These are phyloP conservation scores for Aureobasidium melanogenum DNA, from an alignment of 2,329 filamentous ascomycete species.

Conservation along the genomic window DNA sequence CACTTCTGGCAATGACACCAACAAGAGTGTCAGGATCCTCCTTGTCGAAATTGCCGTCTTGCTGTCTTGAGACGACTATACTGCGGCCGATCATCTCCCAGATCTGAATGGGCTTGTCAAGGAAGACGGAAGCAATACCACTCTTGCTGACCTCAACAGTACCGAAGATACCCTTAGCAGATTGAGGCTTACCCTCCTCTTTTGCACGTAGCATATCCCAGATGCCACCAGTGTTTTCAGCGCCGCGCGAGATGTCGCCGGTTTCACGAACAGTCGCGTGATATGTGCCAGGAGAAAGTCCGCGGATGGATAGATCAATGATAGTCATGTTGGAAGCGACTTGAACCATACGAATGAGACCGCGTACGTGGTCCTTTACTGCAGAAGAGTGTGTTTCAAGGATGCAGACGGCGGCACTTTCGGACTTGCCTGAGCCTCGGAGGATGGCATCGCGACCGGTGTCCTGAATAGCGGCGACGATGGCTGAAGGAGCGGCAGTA, in stretches of 20 bases:
- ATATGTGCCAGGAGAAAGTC: constrained; percentile 73
- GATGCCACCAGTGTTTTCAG: constrained; percentile 70
- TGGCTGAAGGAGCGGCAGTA: constrained; percentile 81
- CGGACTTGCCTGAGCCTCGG: constrained; percentile 74
- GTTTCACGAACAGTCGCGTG: constrained; percentile 75
- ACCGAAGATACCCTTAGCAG: constrained; percentile 59
- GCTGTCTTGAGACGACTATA: constrained; percentile 71
- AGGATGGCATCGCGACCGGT: constrained; percentile 93
- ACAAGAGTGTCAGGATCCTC: constrained; percentile 82
- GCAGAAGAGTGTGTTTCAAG: constrained; percentile 68
- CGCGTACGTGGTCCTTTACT: constrained; percentile 63
- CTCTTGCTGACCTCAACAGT: constrained; percentile 64
- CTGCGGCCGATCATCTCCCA: constrained; percentile 96
- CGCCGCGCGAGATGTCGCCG: constrained; percentile 78
- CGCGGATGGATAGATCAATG: constrained; percentile 78
- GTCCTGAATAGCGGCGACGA: constrained; percentile 78
- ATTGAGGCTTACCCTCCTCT: constrained; percentile 31
- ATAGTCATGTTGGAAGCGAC: constrained; percentile 70
- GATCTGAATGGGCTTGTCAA: constrained; percentile 74
- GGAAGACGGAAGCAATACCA: constrained; percentile 69
- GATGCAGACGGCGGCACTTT: constrained; percentile 94
- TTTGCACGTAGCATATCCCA: constrained; percentile 54
- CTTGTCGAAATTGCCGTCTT: constrained; percentile 45
- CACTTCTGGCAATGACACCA: constrained; percentile 88
- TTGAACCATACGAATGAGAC: constrained; percentile 88